These are phyloP conservation scores for Diaporthe batatas DNA, from an alignment of 2,329 filamentous ascomycete genomes.

Conservation along the genomic window DNA sequence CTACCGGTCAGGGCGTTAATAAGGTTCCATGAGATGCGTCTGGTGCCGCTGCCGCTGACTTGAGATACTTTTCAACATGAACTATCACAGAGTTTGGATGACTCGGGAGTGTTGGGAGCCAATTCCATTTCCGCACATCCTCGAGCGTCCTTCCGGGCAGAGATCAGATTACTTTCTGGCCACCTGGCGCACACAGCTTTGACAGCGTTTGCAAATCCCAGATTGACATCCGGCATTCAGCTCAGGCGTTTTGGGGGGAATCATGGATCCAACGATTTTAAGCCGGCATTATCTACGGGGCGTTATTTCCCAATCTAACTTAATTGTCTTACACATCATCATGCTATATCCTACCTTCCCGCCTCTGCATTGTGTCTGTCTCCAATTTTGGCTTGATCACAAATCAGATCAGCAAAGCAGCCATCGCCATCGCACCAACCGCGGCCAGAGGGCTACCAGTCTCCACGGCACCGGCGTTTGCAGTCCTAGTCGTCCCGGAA, in stretches of 20 bases:
- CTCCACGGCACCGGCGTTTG: background rate
- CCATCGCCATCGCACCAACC: conserved; percentile 15
- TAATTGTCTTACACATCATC: background rate
- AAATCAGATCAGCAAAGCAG: conserved; percentile 19
- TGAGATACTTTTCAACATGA: background rate
- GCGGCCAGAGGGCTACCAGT: conserved; percentile 7
- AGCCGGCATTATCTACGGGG: no score
- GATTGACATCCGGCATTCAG: conserved; percentile 8
- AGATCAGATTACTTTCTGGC: background rate
- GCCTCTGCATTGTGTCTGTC: background rate
- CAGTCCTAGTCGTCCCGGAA: background rate
- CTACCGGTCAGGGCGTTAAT: background rate
- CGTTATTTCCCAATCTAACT: no score
- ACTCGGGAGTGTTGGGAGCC: background rate
- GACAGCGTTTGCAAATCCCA: background rate
- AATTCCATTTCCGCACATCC: background rate
- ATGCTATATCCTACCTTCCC: no score
- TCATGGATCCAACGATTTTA: background rate
- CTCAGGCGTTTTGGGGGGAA: conserved; percentile 4
- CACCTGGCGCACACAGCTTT: background rate
- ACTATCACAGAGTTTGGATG: background rate
- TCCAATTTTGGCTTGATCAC: no score
- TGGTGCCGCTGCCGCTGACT: background rate
- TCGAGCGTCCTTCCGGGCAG: background rate
- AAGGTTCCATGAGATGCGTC: background rate